A percentile compares a stretch with the other conserved stretches of the same genome.
Evolutionary conservation across 495 filamentous ascomycete species (phyloP).

Genomic region (Hypoxylon cercidicola): DNA sequence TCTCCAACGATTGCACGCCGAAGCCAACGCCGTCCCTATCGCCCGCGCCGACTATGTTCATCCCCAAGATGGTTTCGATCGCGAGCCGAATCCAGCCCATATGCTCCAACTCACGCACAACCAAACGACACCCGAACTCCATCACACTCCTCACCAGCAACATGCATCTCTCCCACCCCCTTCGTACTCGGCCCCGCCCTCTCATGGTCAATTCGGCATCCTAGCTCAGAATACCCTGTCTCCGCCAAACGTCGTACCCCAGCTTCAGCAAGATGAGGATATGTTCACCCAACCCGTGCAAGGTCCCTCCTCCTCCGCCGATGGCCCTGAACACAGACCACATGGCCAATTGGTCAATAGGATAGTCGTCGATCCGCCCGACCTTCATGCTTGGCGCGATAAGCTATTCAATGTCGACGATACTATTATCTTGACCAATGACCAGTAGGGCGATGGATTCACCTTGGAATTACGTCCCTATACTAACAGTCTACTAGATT

Average conservation of each 20-base stretch:
- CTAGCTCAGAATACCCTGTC: slow-evolving; percentile 52
- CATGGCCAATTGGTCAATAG: slow-evolving; percentile 66
- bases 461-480: slow-evolving; percentile 25
- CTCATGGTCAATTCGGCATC: slow-evolving; percentile 57
- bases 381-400: slow-evolving; percentile 77
- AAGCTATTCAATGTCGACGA: slow-evolving; percentile 82
- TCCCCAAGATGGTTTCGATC: slow-evolving; percentile 43
- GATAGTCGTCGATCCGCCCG: slow-evolving; percentile 72
- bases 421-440: slow-evolving; percentile 77
- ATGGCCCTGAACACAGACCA: slow-evolving; percentile 54
- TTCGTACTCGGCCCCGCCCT: slow-evolving; percentile 44
- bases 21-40: slow-evolving; percentile 45
- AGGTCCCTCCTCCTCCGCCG: slow-evolving; percentile 41
- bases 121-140: slow-evolving; percentile 44
- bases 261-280: slow-evolving; percentile 51
- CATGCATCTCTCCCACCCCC: slow-evolving; percentile 43
- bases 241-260: slow-evolving; percentile 49
- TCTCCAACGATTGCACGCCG: slow-evolving; percentile 51
- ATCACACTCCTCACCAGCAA: slow-evolving; percentile 50
- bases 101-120: slow-evolving; percentile 42
- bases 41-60: slow-evolving; percentile 53
- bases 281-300: slow-evolving; percentile 34
- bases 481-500: slow-evolving; percentile 63
- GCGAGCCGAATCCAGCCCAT: slow-evolving; percentile 39
- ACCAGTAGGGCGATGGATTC: slow-evolving; percentile 69